A percentile compares a stretch with the other conserved stretches of the same genome.
phyloP scores from a whole-genome alignment of 495 filamentous ascomycete genomes.

The Neurospora discreta region DNA sequence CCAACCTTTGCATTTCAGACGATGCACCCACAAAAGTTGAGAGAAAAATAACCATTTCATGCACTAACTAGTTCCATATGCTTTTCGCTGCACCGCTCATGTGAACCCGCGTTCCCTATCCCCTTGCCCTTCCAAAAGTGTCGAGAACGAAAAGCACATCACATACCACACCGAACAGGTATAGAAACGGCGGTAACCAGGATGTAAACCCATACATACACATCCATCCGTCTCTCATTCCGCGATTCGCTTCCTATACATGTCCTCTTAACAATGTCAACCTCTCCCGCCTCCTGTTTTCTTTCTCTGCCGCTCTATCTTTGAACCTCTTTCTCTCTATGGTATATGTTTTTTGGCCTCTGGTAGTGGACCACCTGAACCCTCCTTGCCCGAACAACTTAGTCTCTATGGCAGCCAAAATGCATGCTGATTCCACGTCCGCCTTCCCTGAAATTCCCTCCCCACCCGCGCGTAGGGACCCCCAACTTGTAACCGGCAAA shows the following conservation, averaged over 20 bases:
- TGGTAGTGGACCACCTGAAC: not conserved
- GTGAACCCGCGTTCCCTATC: not conserved
- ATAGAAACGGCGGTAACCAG: not conserved
- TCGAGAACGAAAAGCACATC: not conserved
- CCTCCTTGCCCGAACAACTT: not conserved
- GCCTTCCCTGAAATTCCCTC: not conserved
- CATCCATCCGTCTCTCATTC: not conserved
- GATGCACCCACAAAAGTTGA: not conserved
- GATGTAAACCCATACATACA: not conserved
- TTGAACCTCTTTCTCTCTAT: not conserved
- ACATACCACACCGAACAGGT: not conserved
- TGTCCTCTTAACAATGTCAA: not conserved
- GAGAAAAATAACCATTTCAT: not conserved
- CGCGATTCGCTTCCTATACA: not conserved
- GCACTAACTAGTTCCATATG: not conserved
- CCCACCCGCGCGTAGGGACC: not conserved
- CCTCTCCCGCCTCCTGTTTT: not conserved
- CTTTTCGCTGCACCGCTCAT: not conserved
- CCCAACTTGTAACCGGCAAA: not conserved
- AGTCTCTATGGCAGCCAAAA: not conserved
- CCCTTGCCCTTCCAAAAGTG: not conserved
- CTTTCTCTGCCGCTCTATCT: not conserved
- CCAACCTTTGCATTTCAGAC: not conserved
- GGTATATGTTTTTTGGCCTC: not conserved
- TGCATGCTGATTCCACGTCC: not conserved